Evolutionary conservation across 768 basidiomycete species (phyloP), one percentile per base, ranked within the genome.

Genomic region (Galerina marginata): DNA sequence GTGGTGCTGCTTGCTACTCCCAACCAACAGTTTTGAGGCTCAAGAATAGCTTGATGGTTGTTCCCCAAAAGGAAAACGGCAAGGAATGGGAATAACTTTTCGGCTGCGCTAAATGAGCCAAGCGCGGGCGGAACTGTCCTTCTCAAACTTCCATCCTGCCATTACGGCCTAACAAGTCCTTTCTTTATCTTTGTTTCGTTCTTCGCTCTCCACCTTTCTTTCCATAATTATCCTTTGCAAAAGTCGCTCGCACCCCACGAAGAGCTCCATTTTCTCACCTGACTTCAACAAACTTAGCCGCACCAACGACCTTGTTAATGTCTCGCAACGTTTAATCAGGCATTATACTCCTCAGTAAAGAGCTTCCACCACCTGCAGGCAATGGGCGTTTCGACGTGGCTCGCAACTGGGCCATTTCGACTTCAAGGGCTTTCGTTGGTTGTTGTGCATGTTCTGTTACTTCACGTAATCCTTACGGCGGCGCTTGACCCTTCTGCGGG

Each of bases 371-470:
- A 53, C n/a, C 39, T 42, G 16, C n/a, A 40, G 38, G 23, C 51
- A 40, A 53, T 53, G 51, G 39, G 51, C 39, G 51, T 53, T 53
- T 16, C 42, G 23, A 25, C 39, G 51, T 15, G 51, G 39, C 51
- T 53, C 12, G 51, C 26, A 25, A 40, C 25, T 40, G 39, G 37
- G 51, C 29, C 29, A 33, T 33, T 33, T 33, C 29, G 5, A 33
- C 42, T 42, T 20, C 48, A 46, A 15, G 44, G 37, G 25, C 25
- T 61, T 33, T 43, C 45, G 14, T 54, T 43, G 40, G n/a, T 56
- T 36, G 26, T 47, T 46, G 20, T 58, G 16, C 67, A 33, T 7
- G 1, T 62, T 25, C 64, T 65, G 37, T 54, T 67, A 16, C 57
- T 69, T 38, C 59, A 49, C 58, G 43, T 42, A 40, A 33, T 7